Evolutionary conservation across 306 rosid genomes (phyloP), one percentile per base, ranked within the genome.

Genomic region (Hippophae tibetana): DNA sequence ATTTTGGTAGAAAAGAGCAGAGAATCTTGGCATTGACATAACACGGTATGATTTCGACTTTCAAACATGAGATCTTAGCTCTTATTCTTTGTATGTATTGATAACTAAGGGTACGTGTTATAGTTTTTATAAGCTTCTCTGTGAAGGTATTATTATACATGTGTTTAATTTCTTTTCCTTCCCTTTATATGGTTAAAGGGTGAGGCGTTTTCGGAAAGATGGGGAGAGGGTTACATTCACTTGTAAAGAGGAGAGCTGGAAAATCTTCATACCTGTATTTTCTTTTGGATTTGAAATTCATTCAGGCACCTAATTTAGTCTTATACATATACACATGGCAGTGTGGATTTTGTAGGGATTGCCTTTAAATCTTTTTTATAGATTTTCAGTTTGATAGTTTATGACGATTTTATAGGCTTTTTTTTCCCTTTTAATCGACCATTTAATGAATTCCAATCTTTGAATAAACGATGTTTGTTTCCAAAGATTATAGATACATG

Each of bases 191-290:
- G 38, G 38, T 31, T 31, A 31, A 31, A 31, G 38, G 38, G 5
- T 0, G 50, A 31, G 10, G 46, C n/a, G 8, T 4, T 43, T 53
- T 69, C 68, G 63, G 74, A 60, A 72, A 52, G 25, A 9, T 59
- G 68, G 64, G 62, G 62, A 13, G 62, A 61, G 66, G 60, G 67
- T 72, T 44, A 13, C 47, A 10, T 58, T 59, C 57, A 51, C 56
- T 80, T 84, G 95, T 90, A 79, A 81, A 84, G 80, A 70, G 38
- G 69, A 10, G 82, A 66, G 79, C 69, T 71, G 83, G 84, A 61
- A 75, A 79, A 71, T 72, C 79, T 40, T 53, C 13, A 50, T 6
- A 58, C 50, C 12, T 26, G 8, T 64, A 65, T 72, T 75, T 68
- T 62, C 53, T 64, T 65, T 69, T 50, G 69, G 68, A 58, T 58